A percentile compares a stretch with the other conserved stretches of the same genome.
phyloP scores from a whole-genome alignment of 169 alveolate genomes.

The Besnoitia besnoiti region DNA sequence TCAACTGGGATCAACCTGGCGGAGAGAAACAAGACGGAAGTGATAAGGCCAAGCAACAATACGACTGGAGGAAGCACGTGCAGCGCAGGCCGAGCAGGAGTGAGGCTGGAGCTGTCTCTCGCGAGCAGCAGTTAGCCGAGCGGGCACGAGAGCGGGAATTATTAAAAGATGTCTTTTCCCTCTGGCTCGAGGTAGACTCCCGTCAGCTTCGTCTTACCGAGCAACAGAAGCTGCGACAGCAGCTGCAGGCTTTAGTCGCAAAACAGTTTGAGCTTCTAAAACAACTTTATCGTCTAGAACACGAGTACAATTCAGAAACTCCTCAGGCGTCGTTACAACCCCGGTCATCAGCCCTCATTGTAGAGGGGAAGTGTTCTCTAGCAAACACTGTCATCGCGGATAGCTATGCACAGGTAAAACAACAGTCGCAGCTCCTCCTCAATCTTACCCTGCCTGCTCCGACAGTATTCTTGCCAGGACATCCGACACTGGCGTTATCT shows the following conservation, averaged over 20 bases:
- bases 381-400: neutral
- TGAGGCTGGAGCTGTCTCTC: too few relatives aligned
- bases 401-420: neutral
- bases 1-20: conserved; percentile 12
- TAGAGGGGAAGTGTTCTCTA: neutral
- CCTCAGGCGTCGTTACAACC: neutral
- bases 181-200: neutral
- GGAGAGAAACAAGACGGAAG: neutral
- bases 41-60: neutral
- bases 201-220: neutral
- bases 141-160: neutral
- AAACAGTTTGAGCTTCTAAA: neutral
- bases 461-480: too few relatives aligned
- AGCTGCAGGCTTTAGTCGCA: neutral
- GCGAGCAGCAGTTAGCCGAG: neutral
- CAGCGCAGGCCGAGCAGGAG: neutral
- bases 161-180: neutral
- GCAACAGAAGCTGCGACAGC: conserved; percentile 6
- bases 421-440: neutral
- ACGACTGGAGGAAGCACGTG: conserved; percentile 36
- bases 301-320: neutral
- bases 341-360: neutral
- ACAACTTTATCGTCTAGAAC: neutral
- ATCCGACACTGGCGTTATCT: too few relatives aligned
- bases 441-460: too few relatives aligned